These are phyloP conservation scores for Tylopilus orsonianus DNA, from an alignment of 1,284 basidiomycete species.

Conservation along the genomic window DNA sequence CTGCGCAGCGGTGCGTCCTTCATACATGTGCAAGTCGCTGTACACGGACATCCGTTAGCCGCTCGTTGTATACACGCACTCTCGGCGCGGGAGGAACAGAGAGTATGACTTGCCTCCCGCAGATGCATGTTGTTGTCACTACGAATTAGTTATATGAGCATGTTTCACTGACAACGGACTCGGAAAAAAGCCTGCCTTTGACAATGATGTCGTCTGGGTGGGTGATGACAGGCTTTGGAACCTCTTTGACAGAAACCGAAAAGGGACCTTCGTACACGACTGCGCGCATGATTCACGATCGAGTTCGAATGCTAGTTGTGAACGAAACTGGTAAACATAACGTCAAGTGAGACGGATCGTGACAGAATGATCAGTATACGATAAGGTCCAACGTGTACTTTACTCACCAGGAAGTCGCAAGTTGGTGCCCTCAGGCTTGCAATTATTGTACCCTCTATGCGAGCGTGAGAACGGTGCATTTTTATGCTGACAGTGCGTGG, in stretches of 20 bases:
- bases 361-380: neutral
- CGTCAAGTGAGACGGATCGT: no score
- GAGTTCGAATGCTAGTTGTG: neutral
- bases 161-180: neutral
- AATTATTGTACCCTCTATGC: neutral
- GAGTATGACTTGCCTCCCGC: neutral
- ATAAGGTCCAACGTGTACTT: neutral
- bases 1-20: conserved; percentile 3
- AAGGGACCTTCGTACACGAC: conserved; percentile 10
- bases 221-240: conserved; percentile 4
- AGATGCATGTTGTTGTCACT: conserved; percentile 12
- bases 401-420: neutral
- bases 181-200: conserved; percentile 2
- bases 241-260: conserved; percentile 4
- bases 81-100: no score
- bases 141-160: neutral
- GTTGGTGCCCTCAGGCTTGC: neutral
- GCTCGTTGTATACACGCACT: neutral
- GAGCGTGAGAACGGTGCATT: neutral
- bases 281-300: conserved; percentile 3
- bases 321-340: neutral
- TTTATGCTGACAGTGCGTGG: neutral
- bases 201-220: conserved; percentile 12
- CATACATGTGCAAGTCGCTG: conserved; percentile 6
- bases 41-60: neutral